These are phyloP conservation scores for Globisporangium irregulare DNA, from an alignment of 352 stramenopile genomes.

Conservation along the genomic window DNA sequence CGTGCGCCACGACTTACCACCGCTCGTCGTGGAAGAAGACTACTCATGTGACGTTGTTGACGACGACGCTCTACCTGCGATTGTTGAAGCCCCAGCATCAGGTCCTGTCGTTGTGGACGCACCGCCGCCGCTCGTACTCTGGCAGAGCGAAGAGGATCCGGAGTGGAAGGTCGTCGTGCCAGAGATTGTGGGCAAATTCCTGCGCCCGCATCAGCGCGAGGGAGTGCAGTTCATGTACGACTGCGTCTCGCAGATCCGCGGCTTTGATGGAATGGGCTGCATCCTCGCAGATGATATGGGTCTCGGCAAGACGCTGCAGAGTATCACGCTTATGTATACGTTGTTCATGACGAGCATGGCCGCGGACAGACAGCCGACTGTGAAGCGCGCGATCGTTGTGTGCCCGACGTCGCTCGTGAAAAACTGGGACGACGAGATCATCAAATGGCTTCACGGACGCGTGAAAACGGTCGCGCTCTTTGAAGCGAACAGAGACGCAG, in stretches of 20 bases:
- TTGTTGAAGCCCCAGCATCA: conserved; percentile 24
- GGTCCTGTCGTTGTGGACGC: conserved; percentile 25
- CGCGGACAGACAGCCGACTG: conserved; percentile 44
- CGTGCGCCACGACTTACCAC: conserved; percentile 60
- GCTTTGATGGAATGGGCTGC: conserved; percentile 80
- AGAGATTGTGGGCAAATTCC: conserved; percentile 92
- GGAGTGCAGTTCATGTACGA: conserved; percentile 98
- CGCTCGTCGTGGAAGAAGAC: conserved; percentile 61
- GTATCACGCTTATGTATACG: conserved; percentile 87
- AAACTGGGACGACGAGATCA: conserved; percentile 90
- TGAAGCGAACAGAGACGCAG: conserved; percentile 75
- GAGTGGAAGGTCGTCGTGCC: conserved; percentile 76
- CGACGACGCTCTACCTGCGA: conserved; percentile 18
- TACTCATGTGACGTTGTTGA: conserved; percentile 30
- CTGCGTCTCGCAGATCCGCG: conserved; percentile 81
- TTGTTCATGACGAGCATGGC: conserved; percentile 71
- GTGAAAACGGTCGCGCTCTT: conserved; percentile 84
- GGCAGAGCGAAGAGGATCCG: conserved; percentile 66
- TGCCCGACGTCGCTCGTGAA: conserved; percentile 87
- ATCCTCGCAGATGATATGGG: conserved; percentile 89
- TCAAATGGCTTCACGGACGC: conserved; percentile 82
- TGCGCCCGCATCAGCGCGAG: conserved; percentile 95
- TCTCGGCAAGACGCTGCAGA: conserved; percentile 86
- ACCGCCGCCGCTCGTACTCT: conserved; percentile 74
- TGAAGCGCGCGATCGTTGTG: conserved; percentile 74